Base-by-base conservation (phyloP, 148 eudicot species). In the Fagopyrum tataricum region DNA sequence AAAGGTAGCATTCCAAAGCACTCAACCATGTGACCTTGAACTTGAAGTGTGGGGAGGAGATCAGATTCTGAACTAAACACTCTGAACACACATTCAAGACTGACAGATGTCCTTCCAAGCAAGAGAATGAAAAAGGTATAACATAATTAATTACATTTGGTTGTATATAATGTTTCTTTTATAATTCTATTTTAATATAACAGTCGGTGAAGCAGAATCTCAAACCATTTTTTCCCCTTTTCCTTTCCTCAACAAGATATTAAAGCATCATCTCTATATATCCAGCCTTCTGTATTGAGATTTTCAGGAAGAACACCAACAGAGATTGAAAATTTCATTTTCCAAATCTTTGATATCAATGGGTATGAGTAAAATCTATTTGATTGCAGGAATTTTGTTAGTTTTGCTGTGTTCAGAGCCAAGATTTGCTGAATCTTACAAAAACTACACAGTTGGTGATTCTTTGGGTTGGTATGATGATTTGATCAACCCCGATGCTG, bases 381-480 rank as follows among this genome's bases (percentile, higher is more conserved):
- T 42, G 9, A 0, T 64, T 64, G 69, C 69, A 64, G 69, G 20
- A 39, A 64, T 15, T 15, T 15, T 64, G 69, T 37, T 64, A 10
- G 26, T 14, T 13, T 8, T 64, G 43, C 10, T 64, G 20, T 24
- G 84, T 82, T 24, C 88, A 85, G 73, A 85, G 78, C 84, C 81
- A 85, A 61, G 81, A 82, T 76, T 85, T 85, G 2, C 83, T 71
- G 83, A 84, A 72, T 89, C 80, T 8, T 94, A 94, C 85, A 85
- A 85, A 67, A 94, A 94, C 48, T 94, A 94, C 82, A 94, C 98
- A 40, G 97, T 94, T 73, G 98, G 98, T 7, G 93, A 84, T 59
- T 84, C 89, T 17, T 70, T 84, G 70, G 98, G 98, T 4, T 94
- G 98, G 98, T 89, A 72, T 80, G 98, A 91, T 67, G 79, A 73